Evolutionary conservation across 192 early-diverging fungal genomes (phyloP).

Genomic region (Backusella morwellensis): DNA sequence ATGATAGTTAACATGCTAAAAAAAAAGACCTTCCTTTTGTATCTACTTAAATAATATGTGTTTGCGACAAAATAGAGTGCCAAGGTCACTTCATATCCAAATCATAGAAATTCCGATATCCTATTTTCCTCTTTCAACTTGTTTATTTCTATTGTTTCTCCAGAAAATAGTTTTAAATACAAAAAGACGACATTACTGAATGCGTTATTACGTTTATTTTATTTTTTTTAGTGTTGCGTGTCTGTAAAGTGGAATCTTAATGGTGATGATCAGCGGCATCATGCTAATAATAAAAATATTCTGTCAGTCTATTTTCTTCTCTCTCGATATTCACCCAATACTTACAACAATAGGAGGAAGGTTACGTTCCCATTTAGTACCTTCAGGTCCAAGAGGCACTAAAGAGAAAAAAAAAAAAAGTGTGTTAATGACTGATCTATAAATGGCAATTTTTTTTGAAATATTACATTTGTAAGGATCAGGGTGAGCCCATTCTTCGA

Average conservation of each 20-base stretch:
- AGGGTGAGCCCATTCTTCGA: conserved; percentile 75
- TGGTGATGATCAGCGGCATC: conserved; percentile 17
- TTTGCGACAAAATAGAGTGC: no score
- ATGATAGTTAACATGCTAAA: no score
- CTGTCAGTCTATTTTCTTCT: background rate
- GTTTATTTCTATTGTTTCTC: background rate
- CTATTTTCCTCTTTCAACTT: background rate
- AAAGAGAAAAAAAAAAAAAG: conserved; percentile 19
- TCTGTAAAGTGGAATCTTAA: conserved; percentile 4
- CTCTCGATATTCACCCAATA: background rate
- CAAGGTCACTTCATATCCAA: no score
- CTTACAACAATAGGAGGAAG: conserved; percentile 53
- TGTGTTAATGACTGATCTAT: background rate
- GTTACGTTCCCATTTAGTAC: conserved; percentile 85
- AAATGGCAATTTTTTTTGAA: background rate
- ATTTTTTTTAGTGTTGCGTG: background rate
- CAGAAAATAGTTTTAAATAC: background rate
- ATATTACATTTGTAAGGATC: conserved; percentile 80
- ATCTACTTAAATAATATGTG: no score
- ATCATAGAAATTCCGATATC: no score
- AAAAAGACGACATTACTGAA: conserved; percentile 4
- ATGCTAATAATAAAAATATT: background rate
- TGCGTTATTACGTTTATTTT: background rate
- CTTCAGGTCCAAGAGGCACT: conserved; percentile 69
- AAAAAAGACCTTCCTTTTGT: no score